Percentiles rank a stretch among this genome's conserved stretches.
Conservation (phyloP, 2,329 filamentous ascomycete genomes). For the Xylaria sp. region DNA sequence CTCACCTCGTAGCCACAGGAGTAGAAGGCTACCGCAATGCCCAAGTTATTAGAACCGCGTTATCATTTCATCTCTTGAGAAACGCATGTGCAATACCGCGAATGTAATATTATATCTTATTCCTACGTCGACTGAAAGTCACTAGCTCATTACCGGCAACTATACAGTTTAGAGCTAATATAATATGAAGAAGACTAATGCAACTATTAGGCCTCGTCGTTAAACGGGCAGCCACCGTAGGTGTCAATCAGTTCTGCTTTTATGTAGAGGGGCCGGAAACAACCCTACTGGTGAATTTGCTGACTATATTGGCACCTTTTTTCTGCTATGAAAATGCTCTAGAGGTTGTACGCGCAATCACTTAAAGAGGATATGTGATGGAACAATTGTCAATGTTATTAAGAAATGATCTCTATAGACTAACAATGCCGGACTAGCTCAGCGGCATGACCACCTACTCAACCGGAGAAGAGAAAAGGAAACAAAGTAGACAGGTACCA, state of each 20-base stretch:
- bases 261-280: neutral
- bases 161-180: neutral
- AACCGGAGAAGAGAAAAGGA: too few species aligned
- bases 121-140: neutral
- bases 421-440: too few species aligned
- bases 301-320: too few species aligned
- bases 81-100: too few species aligned
- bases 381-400: too few species aligned
- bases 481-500: too few species aligned
- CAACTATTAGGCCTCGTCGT: too few species aligned
- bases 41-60: neutral
- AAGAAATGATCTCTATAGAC: too few species aligned
- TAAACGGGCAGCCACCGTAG: too few species aligned
- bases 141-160: neutral
- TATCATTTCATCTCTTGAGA: neutral
- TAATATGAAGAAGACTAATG: too few species aligned
- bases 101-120: too few species aligned
- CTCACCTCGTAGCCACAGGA: neutral
- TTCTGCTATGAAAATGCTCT: neutral
- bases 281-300: neutral
- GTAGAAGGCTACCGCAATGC: neutral
- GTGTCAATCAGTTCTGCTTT: neutral
- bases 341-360: neutral
- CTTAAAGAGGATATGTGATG: neutral
- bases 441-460: too few species aligned